A percentile compares a stretch with the other conserved stretches of the same genome.
Conservation (phyloP, 306 rosid species). For the Arachis stenosperma region DNA sequence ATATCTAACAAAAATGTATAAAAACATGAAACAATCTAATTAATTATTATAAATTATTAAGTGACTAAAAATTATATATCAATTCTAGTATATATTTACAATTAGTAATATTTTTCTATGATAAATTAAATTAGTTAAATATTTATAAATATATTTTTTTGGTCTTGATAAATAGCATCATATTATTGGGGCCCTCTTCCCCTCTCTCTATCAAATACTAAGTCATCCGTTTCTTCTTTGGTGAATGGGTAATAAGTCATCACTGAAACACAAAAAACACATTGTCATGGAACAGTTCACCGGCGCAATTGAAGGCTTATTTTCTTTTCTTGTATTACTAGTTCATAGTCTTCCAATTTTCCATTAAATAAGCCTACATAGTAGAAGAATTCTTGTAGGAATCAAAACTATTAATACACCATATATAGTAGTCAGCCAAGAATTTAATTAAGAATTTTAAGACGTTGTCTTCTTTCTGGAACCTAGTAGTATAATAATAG, state of each 20-base stretch:
- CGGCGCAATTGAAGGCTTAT: slow-evolving; percentile 43
- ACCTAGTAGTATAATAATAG: not conserved
- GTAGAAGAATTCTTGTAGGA: not conserved
- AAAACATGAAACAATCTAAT: no score
- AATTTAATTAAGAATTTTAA: not conserved
- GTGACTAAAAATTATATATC: no score
- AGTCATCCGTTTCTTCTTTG: not conserved
- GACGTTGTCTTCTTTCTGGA: not conserved
- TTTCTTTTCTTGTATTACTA: not conserved
- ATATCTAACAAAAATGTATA: no score
- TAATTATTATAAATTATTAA: no score
- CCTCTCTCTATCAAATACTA: not conserved
- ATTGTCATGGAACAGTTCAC: slow-evolving; percentile 13
- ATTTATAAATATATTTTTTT: no score
- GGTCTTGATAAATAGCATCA: no score
- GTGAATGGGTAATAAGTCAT: no score
- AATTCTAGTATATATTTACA: no score
- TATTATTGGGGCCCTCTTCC: no score
- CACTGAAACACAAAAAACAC: not conserved
- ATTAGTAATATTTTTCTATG: no score
- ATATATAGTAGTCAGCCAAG: not conserved
- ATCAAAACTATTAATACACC: not conserved
- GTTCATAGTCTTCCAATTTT: not conserved
- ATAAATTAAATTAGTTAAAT: no score
- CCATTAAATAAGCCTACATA: slow-evolving; percentile 40